These are phyloP conservation scores for Monosporozyma solicola DNA, from an alignment of 805 yeast genomes.

Conservation along the genomic window DNA sequence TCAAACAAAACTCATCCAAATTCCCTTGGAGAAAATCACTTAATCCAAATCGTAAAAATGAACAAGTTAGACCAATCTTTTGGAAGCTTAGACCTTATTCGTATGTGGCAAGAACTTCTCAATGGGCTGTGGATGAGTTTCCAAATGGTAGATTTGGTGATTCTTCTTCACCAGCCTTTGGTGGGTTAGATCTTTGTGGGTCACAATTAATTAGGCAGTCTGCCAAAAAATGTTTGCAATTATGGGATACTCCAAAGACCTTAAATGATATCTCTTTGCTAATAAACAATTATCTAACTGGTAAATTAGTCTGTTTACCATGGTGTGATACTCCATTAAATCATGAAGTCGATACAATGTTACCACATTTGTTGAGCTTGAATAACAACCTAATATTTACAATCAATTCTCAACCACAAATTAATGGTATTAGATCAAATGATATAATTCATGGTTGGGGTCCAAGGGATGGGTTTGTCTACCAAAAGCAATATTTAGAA, in stretches of 20 bases:
- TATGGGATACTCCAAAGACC: conserved; percentile 79
- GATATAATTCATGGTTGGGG: conserved; percentile 89
- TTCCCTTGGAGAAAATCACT: conserved; percentile 90
- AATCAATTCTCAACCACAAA: conserved; percentile 89
- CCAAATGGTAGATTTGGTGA: conserved; percentile 99
- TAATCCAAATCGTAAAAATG: conserved; percentile 69
- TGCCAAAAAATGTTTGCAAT: conserved; percentile 64
- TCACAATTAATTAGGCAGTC: conserved; percentile 75
- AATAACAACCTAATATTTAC: conserved; percentile 67
- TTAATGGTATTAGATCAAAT: conserved; percentile 66
- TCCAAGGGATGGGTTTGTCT: conserved; percentile 84
- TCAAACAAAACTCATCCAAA: conserved; percentile 18
- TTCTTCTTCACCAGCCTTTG: conserved; percentile 94
- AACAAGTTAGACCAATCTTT: conserved; percentile 85
- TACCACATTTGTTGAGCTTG: conserved; percentile 48
- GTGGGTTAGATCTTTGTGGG: conserved; percentile 77
- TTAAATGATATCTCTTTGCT: conserved; percentile 52
- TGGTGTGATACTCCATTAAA: conserved; percentile 93
- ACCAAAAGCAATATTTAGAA: conserved; percentile 90
- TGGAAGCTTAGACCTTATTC: conserved; percentile 93
- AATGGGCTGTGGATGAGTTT: conserved; percentile 82
- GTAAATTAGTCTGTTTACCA: conserved; percentile 68
- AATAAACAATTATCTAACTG: conserved; percentile 60
- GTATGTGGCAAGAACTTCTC: conserved; percentile 78
- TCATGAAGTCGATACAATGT: conserved; percentile 60